Percentiles rank a stretch among this genome's conserved stretches.
These are phyloP conservation scores for Pichia cabralensis DNA, from an alignment of 805 yeast genomes.

Conservation along the genomic window DNA sequence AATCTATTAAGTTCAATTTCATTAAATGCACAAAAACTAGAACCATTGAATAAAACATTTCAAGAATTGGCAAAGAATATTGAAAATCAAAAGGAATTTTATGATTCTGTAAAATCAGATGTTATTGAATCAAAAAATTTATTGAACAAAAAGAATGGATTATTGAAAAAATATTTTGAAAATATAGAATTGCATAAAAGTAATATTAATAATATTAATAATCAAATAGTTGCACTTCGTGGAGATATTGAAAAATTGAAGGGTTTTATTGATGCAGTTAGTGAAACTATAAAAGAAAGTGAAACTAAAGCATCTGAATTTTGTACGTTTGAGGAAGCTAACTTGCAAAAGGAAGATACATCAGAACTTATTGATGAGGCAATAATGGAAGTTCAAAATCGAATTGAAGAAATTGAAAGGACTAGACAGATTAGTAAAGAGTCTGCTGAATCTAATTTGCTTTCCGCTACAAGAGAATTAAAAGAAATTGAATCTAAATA, in stretches of 20 bases:
- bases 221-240: neutral
- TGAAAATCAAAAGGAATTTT: conserved; percentile 9
- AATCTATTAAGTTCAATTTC: conserved; percentile 23
- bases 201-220: conserved; percentile 2
- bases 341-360: conserved; percentile 30
- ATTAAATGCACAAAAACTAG: conserved; percentile 14
- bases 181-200: conserved; percentile 13
- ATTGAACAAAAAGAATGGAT: too few species aligned
- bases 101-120: too few species aligned
- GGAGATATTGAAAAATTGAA: conserved; percentile 17
- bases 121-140: too few species aligned
- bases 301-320: conserved; percentile 26
- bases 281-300: neutral
- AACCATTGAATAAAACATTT: too few species aligned
- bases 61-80: too few species aligned
- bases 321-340: conserved; percentile 40
- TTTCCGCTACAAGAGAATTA: conserved; percentile 32
- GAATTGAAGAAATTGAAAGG: conserved; percentile 42
- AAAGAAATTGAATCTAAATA: conserved; percentile 34
- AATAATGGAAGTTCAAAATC: conserved; percentile 34
- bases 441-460: conserved; percentile 40
- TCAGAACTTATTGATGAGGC: conserved; percentile 30
- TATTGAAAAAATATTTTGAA: too few species aligned
- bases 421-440: conserved; percentile 46
- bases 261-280: conserved; percentile 15